phyloP scores from a whole-genome alignment of 495 filamentous ascomycete genomes.

The Stereocaulon alpinum region DNA sequence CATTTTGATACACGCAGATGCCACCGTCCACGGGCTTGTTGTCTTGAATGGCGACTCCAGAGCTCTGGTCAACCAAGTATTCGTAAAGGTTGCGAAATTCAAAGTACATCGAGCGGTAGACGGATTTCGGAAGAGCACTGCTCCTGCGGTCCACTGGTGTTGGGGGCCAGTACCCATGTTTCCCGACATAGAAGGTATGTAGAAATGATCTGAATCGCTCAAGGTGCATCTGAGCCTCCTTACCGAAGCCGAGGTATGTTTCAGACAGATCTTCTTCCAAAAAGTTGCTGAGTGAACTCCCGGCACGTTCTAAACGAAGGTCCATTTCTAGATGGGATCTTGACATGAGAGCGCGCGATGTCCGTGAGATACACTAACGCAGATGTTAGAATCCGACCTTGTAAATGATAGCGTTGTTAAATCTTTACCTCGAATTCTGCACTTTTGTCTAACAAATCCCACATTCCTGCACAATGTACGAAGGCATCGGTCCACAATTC shows the following conservation, averaged over 20 bases:
- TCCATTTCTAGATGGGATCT: constrained; percentile 54
- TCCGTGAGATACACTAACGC: constrained; percentile 40
- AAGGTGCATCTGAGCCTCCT: constrained; percentile 45
- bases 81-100: constrained; percentile 55
- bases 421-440: constrained; percentile 45
- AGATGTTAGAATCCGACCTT: not conserved
- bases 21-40: constrained; percentile 41
- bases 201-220: constrained; percentile 54
- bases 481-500: constrained; percentile 54
- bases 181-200: constrained; percentile 46
- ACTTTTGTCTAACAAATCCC: constrained; percentile 38
- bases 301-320: constrained; percentile 39
- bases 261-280: constrained; percentile 51
- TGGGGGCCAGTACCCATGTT: constrained; percentile 57
- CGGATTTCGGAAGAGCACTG: constrained; percentile 38
- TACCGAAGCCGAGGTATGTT: constrained; percentile 42
- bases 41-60: constrained; percentile 30
- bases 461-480: constrained; percentile 59
- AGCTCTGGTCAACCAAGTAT: constrained; percentile 46
- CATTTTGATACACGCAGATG: constrained; percentile 49
- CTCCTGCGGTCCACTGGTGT: constrained; percentile 24
- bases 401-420: not conserved
- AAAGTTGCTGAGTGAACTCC: constrained; percentile 42
- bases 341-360: constrained; percentile 49
- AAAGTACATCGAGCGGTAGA: constrained; percentile 45